These are phyloP conservation scores for Clavispora asparagi DNA, from an alignment of 805 yeast genomes.

Conservation along the genomic window DNA sequence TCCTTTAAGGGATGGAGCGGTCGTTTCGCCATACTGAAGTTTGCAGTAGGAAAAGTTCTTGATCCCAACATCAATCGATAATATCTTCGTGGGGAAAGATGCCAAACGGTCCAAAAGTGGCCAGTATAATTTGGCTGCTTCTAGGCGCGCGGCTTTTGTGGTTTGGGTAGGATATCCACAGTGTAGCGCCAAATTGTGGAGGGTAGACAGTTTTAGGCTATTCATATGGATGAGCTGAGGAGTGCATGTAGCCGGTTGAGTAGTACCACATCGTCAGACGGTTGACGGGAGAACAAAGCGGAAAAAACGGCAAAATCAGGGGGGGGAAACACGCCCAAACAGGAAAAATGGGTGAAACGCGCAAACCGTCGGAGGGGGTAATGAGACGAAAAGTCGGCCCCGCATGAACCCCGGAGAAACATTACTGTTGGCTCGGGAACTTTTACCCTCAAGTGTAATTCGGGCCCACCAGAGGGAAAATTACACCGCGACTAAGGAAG, in stretches of 20 bases:
- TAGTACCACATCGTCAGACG: neutral
- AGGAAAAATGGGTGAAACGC: too few relatives aligned
- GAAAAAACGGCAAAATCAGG: neutral
- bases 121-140: constrained; percentile 6
- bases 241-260: neutral
- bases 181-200: constrained; percentile 16
- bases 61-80: constrained; percentile 37
- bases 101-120: constrained; percentile 6
- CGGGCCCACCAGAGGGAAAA: too few relatives aligned
- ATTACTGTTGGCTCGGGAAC: too few relatives aligned
- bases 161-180: constrained; percentile 18
- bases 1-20: neutral
- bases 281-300: neutral
- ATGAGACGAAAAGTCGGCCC: too few relatives aligned
- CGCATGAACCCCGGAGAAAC: too few relatives aligned
- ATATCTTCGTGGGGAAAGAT: constrained; percentile 6
- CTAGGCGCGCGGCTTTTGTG: constrained; percentile 13
- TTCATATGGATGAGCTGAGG: constrained; percentile 3
- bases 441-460: too few relatives aligned
- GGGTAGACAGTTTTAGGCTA: constrained; percentile 6
- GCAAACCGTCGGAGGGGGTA: too few relatives aligned
- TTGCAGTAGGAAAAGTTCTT: constrained; percentile 38
- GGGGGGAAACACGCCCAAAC: too few relatives aligned
- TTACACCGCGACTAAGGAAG: too few relatives aligned
- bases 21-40: constrained; percentile 2